Base-by-base conservation (phyloP, 228 moss, liverwort and hornwort genomes). In the Sphagnum fallax region DNA sequence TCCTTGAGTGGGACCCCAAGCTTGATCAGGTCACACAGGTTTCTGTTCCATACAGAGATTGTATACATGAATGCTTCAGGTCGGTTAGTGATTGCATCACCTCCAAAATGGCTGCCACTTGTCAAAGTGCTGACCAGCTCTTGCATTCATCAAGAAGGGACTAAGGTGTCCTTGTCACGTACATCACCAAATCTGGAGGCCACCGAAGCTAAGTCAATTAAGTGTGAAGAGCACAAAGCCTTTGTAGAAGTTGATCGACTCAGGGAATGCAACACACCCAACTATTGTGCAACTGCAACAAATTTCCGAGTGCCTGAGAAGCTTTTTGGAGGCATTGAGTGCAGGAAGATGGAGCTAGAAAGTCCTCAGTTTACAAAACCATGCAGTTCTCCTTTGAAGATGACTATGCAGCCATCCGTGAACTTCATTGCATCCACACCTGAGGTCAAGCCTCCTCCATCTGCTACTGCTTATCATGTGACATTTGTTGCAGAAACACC, bases 21-120 rank as follows among this genome's bases (percentile, higher is more conserved):
- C 32, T 32, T 32, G 32, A 15, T 80, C 48, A 60, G 78, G 67
- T 76, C 78, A 9, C 85, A 88, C 80, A 79, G 74, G 16, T 86
- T 87, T 76, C 71, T 79, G 15, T 81, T 81, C 53, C 84, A 79
- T 69, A 71, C 75, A 53, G 80, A 74, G 6, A 70, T 87, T 77
- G 78, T 88, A 4, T 72, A 69, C 51, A 81, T 78, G 62, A 86
- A 81, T 16, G 72, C 78, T 73, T 75, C 82, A 47, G 86, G 86
- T 60, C 71, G 77, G 51, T 62, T 84, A 65, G 69, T 74, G 71
- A 80, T 89, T 76, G 73, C 80, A 10, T 88, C 91, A 73, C 90
- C 92, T 76, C 82, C 92, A 49, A 71, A 84, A 55, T 67, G 76
- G 67, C 32, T 32, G 32, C 78, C 74, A 63, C 70, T 62, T 60